Evolutionary conservation across 139 green algal genomes (phyloP).

Genomic region (Microglena sp.): DNA sequence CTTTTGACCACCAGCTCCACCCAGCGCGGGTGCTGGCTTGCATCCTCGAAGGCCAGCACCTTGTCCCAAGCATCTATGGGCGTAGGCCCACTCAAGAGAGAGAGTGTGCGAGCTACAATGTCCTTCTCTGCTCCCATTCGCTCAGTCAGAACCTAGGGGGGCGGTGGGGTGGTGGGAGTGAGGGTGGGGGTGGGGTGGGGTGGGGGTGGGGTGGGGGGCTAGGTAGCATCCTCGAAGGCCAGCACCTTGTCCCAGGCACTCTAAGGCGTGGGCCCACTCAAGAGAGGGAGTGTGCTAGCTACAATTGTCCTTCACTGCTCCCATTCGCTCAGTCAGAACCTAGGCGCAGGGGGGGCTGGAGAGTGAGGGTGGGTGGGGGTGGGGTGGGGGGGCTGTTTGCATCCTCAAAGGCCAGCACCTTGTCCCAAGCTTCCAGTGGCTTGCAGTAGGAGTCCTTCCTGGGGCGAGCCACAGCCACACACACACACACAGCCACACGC

Average conservation of each 20-base stretch:
- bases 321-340: constrained; percentile 8
- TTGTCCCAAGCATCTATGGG: constrained; percentile 27
- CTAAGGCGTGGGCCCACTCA: constrained; percentile 11
- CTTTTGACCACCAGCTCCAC: constrained; percentile 34
- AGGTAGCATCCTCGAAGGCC: constrained; percentile 5
- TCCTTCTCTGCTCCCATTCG: constrained; percentile 17
- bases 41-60: constrained; percentile 19
- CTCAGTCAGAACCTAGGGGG: constrained; percentile 1
- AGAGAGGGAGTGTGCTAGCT: constrained; percentile 21
- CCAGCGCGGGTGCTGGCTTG: constrained; percentile 16
- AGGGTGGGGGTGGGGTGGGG: background rate
- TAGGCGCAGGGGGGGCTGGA: too few species aligned
- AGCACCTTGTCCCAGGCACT: constrained; percentile 21
- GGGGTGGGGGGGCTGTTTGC: too few species aligned
- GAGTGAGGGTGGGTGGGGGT: too few species aligned
- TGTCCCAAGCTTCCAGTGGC: constrained; percentile 24
- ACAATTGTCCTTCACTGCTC: constrained; percentile 20
- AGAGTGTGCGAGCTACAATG: constrained; percentile 26
- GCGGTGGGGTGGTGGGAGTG: too few species aligned
- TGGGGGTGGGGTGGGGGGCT: background rate
- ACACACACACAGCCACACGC: too few species aligned
- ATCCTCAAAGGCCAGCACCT: constrained; percentile 16
- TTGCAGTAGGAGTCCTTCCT: too few species aligned
- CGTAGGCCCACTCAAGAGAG: constrained; percentile 5
- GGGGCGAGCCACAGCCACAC: too few species aligned